Percentiles rank a stretch among this genome's conserved stretches.
These are phyloP conservation scores for Viola pubescens DNA, from an alignment of 441 rosid genomes.

Conservation along the genomic window DNA sequence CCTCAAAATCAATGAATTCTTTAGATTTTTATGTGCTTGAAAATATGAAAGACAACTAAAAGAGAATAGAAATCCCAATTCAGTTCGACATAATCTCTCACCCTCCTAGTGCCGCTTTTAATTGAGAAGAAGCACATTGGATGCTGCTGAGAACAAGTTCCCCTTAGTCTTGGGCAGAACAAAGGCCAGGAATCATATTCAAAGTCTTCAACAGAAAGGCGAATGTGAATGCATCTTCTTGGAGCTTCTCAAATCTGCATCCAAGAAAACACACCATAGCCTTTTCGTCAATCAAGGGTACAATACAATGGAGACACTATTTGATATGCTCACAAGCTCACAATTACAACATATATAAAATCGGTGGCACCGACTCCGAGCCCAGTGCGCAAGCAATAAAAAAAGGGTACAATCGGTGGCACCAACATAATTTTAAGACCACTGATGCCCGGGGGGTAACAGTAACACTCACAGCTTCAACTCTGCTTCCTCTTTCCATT, in stretches of 20 bases:
- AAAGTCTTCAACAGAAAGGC: slow-evolving; percentile 67
- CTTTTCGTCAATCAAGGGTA: background rate
- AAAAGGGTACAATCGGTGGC: background rate
- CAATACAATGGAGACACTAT: background rate
- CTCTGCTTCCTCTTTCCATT: background rate
- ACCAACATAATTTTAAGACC: background rate
- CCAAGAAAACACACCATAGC: background rate
- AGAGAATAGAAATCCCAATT: too few species aligned
- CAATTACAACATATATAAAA: background rate
- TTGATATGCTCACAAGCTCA: background rate
- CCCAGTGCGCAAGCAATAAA: background rate
- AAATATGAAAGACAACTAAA: too few species aligned
- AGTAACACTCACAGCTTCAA: background rate
- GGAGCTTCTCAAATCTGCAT: slow-evolving; percentile 88
- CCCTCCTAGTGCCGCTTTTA: too few species aligned
- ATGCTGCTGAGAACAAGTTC: too few species aligned
- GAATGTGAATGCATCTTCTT: slow-evolving; percentile 61
- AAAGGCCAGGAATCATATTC: slow-evolving; percentile 47
- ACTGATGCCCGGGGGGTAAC: background rate
- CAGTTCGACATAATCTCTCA: too few species aligned
- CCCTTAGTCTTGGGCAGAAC: slow-evolving; percentile 2
- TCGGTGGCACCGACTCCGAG: background rate
- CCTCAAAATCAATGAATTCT: too few species aligned
- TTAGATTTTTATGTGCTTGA: too few species aligned
- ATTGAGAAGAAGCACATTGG: too few species aligned